Base-by-base conservation (phyloP, 2,329 filamentous ascomycete species). In the Trichoderma oligosporum region DNA sequence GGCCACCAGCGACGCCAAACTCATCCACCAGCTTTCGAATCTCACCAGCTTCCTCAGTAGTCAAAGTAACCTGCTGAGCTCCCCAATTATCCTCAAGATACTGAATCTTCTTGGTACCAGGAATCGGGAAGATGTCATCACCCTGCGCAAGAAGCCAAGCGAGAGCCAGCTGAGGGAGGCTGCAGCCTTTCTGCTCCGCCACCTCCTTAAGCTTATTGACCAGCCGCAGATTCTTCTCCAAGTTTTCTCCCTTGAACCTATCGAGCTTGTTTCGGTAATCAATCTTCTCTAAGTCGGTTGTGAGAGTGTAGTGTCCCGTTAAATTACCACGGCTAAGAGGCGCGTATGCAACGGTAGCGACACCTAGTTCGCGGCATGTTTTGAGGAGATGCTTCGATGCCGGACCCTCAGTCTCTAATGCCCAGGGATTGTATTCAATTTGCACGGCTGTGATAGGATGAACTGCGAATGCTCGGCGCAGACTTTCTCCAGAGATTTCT, bases 131-230 rank as follows among this genome's bases (percentile, higher is more conserved):
- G 47, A 87, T 74, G 62, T 85, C 80, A 2, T 80, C 74, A 0
- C 81, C 82, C 63, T 87, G 83, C 3, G 78, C 78, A 59, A 85
- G 63, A 54, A 88, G 63, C 84, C 85, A 88, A 0, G 85, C 84
- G 20, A 88, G 72, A 1, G 82, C 79, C 24, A 89, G 66, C 65
- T 89, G 80, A 1, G 75, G 76, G 0, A 81, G 63, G 0, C 84
- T 84, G 51, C 74, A 76, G 4, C 66, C 76, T 69, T 87, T 86
- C 59, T 70, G 73, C 39, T 75, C 70, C 0, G 82, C 82, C 2
- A 86, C 64, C 5, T 65, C 71, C 4, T 70, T 67, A 56, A 87
- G 74, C 16, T 67, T 67, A 36, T 79, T 75, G 1, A 83, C 76
- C 2, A 85, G 67, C 60, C 74, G 71, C 12, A 83, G 57, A 61